Conservation (phyloP, 1,139 yeast genomes). For the Kurtzmaniella quercitrusa region DNA sequence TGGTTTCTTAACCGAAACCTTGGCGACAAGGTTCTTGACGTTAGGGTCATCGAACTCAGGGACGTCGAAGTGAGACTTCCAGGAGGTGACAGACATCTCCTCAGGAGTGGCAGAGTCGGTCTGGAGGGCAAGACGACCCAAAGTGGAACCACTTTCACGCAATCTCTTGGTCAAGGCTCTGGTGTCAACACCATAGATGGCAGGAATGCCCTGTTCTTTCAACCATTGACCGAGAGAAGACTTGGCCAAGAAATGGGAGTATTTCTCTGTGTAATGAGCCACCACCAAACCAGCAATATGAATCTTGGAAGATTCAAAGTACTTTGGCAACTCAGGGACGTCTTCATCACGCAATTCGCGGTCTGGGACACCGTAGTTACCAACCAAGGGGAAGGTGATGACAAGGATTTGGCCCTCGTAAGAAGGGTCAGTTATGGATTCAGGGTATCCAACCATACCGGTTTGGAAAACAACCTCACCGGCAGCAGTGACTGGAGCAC, state of each 20-base stretch:
- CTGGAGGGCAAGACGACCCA: constrained; percentile 77
- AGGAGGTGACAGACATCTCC: constrained; percentile 26
- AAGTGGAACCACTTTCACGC: constrained; percentile 88
- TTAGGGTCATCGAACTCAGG: constrained; percentile 96
- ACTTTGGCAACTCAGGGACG: constrained; percentile 75
- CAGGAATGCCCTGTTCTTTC: constrained; percentile 87
- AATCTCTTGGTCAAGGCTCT: constrained; percentile 90
- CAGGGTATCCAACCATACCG: constrained; percentile 99
- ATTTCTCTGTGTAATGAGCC: constrained; percentile 95
- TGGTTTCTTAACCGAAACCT: constrained; percentile 78
- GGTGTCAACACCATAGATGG: constrained; percentile 96
- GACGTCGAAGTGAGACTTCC: constrained; percentile 63
- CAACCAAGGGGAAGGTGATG: constrained; percentile 93
- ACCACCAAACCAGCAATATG: constrained; percentile 97
- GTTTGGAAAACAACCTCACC: constrained; percentile 99
- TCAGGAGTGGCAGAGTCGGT: constrained; percentile 32
- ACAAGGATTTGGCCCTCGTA: constrained; percentile 97
- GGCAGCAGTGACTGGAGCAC: constrained; percentile 84
- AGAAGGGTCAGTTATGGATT: constrained; percentile 96
- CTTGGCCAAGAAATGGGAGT: constrained; percentile 87
- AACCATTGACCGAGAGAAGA: constrained; percentile 95
- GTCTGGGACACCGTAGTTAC: constrained; percentile 99
- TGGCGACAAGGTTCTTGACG: constrained; percentile 82
- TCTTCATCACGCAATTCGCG: constrained; percentile 69
- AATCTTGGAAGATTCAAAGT: constrained; percentile 86